Conservation (phyloP, 2,329 filamentous ascomycete species). For the Aspergillus terreus region DNA sequence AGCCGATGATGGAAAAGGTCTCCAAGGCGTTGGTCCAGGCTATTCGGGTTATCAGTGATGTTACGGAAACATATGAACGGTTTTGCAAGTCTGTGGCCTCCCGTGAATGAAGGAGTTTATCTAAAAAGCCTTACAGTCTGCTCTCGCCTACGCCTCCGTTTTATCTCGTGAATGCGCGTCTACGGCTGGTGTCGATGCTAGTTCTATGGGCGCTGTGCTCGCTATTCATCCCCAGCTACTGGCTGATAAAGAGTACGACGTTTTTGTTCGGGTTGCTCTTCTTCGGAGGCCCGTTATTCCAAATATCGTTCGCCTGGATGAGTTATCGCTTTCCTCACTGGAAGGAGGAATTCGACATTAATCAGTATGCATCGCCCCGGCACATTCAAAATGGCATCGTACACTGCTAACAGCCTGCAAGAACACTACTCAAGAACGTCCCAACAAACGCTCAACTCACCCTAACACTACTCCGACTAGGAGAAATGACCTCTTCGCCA, state of each 20-base stretch:
- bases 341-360: conserved; percentile 70
- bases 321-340: conserved; percentile 60
- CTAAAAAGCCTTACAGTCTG: conserved; percentile 36
- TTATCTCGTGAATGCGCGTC: conserved; percentile 49
- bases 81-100: conserved; percentile 52
- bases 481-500: conserved; percentile 76
- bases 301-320: conserved; percentile 52
- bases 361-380: conserved; percentile 45
- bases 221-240: conserved; percentile 55
- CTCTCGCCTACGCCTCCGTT: conserved; percentile 64
- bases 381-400: not conserved
- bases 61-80: conserved; percentile 61
- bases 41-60: conserved; percentile 63
- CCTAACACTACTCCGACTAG: conserved; percentile 74
- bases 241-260: conserved; percentile 61
- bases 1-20: conserved; percentile 72
- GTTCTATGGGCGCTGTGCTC: conserved; percentile 49
- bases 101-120: not conserved
- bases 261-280: conserved; percentile 69
- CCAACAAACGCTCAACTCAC: conserved; percentile 87
- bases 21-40: conserved; percentile 71
- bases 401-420: conserved; percentile 18
- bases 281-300: conserved; percentile 73
- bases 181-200: conserved; percentile 54
- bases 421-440: conserved; percentile 71